These are phyloP conservation scores for Serendipita sp. DNA, from an alignment of 768 basidiomycete genomes.

Conservation along the genomic window DNA sequence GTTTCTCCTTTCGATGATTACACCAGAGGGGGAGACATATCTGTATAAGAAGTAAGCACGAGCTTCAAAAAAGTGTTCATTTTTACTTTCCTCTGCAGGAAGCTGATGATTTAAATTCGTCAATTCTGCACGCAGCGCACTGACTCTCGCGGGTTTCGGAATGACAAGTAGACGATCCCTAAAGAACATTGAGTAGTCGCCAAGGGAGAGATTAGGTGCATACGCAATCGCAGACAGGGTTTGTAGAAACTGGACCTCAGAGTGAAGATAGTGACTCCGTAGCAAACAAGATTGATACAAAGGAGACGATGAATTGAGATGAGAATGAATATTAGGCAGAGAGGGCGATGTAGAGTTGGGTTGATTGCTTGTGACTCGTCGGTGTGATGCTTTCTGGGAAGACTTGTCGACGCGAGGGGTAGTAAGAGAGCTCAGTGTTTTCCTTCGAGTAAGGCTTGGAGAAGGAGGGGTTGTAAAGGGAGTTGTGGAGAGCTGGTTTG, in stretches of 20 bases:
- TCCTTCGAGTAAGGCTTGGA: background rate
- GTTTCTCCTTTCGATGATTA: conserved; percentile 16
- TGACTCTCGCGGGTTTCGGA: conserved; percentile 85
- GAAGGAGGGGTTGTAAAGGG: background rate
- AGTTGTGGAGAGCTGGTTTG: background rate
- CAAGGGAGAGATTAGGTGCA: conserved; percentile 6
- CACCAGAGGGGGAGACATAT: conserved; percentile 86
- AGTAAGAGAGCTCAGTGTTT: background rate
- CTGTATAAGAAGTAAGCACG: conserved; percentile 22
- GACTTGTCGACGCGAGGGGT: conserved; percentile 28
- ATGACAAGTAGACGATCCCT: conserved; percentile 76
- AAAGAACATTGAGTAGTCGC: background rate
- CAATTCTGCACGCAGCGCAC: conserved; percentile 88
- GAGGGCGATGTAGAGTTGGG: conserved; percentile 62
- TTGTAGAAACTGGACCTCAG: conserved; percentile 39
- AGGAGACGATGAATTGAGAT: conserved; percentile 34
- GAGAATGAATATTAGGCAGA: conserved; percentile 29
- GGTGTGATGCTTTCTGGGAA: conserved; percentile 18
- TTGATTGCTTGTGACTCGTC: conserved; percentile 15
- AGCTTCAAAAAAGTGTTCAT: background rate
- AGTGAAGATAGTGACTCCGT: conserved; percentile 73
- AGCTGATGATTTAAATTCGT: conserved; percentile 91
- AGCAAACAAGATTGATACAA: conserved; percentile 55
- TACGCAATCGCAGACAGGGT: background rate
- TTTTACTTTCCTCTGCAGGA: conserved; percentile 66